Evolutionary conservation across 768 basidiomycete species (phyloP).

Genomic region (Mycena chlorophos): DNA sequence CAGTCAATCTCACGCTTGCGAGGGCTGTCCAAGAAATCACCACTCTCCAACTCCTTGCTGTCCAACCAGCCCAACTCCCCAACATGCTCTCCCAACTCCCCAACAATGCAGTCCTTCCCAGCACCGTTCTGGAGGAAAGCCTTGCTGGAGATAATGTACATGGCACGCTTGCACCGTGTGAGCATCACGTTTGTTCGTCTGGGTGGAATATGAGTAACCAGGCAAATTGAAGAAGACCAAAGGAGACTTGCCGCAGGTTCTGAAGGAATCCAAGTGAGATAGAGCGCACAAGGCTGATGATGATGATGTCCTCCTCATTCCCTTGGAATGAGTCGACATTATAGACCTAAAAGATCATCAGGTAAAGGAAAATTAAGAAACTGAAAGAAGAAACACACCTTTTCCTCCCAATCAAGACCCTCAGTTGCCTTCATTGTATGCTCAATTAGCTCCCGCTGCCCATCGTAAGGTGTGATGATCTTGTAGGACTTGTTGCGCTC

Average conservation of each 20-base stretch:
- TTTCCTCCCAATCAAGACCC: slow-evolving; percentile 63
- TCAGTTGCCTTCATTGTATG: slow-evolving; percentile 45
- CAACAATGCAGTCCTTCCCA: slow-evolving; percentile 51
- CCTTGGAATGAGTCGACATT: slow-evolving; percentile 32
- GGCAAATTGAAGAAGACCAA: neutral
- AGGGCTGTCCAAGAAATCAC: slow-evolving; percentile 29
- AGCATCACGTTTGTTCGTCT: slow-evolving; percentile 85
- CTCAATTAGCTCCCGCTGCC: slow-evolving; percentile 64
- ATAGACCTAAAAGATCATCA: slow-evolving; percentile 9
- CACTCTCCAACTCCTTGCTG: slow-evolving; percentile 39
- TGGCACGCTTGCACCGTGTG: slow-evolving; percentile 72
- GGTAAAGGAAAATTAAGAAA: neutral
- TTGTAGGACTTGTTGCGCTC: slow-evolving; percentile 48
- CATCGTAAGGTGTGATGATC: slow-evolving; percentile 83
- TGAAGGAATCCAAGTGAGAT: slow-evolving; percentile 64
- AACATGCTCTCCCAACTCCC: slow-evolving; percentile 39
- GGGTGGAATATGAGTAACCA: neutral
- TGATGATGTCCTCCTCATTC: slow-evolving; percentile 79
- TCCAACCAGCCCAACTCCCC: slow-evolving; percentile 42
- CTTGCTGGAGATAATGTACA: slow-evolving; percentile 70
- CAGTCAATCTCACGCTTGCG: slow-evolving; percentile 14
- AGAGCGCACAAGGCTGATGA: slow-evolving; percentile 69
- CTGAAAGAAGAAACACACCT: slow-evolving; percentile 45
- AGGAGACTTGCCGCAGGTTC: slow-evolving; percentile 42
- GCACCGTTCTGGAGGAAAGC: slow-evolving; percentile 55